Base-by-base conservation (phyloP, 148 eudicot genomes). In the Rhododendron henanense region DNA sequence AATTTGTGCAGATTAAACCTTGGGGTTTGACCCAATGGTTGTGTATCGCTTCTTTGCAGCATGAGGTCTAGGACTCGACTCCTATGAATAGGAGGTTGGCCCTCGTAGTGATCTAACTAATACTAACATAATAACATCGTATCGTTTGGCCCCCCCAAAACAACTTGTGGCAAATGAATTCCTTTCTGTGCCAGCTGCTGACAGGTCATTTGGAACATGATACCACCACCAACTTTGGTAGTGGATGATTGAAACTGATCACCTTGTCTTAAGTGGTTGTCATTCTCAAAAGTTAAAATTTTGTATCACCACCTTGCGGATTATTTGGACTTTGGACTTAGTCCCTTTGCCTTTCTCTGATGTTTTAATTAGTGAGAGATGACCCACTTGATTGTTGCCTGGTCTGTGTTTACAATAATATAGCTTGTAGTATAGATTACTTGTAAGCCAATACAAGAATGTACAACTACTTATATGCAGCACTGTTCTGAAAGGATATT, bases 211-310 rank as follows among this genome's bases (percentile, higher is more conserved):
- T 69, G 35, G 48, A 18, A 25, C 23, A 63, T 50, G 25, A 51
- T 51, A 21, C 18, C 55, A 28, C 48, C 67, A 33, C 45, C 81
- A 84, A 35, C 47, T 50, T 19, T 51, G 31, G 5, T 28, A n/a
- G 79, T 71, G 16, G 59, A 71, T 48, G 14, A 84, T 33, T 63
- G 63, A 44, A 48, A 28, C 19, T 50, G 63, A 44, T 31, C n/a
- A 78, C 81, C 79, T 33, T 28, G 67, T 84, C 57, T 78, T 37
- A 39, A 57, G 53, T 85, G 53, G 82, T 78, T 85, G 57, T 85
- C 75, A 25, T 50, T 77, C 44, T 85, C 82, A 15, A 10, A 44
- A 59, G 9, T 14, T 84, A 53, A 14, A 18, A 33, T 23, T 7
- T 10, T 77, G 4, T 21, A 44, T 78, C 16, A 53, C 57, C 37